Base-by-base conservation (phyloP, 495 filamentous ascomycete species). In the Xylaria telfairii region DNA sequence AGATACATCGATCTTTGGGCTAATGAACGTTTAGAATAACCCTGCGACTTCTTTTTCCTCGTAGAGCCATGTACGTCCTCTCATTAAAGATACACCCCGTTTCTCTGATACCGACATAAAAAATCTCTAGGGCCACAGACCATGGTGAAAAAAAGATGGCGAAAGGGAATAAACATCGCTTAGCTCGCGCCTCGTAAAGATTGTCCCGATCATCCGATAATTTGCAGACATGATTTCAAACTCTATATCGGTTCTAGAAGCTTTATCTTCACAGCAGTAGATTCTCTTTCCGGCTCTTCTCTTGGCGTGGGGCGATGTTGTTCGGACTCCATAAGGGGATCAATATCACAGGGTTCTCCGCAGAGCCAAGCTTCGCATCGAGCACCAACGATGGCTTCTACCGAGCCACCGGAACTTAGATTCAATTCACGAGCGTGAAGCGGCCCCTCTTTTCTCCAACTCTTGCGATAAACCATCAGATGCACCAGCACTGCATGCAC, bases 341-440 rank as follows among this genome's bases (percentile, higher is more conserved):
- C 12, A 3, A 28, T n/a, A n/a, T n/a, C n/a, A 19, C 41, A 32
- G 62, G 62, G 62, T 47, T 65, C 62, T 34, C 62, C 62, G 62
- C 62, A 65, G 5, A 65, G 42, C 62, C 62, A 65, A 65, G 62
- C 41, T 2, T 46, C 21, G 32, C 59, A 62, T 62, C 59, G 39
- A 62, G 59, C 21, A 44, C 4, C 3, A 17, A 41, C n/a, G 17
- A 37, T 60, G 15, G 56, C 24, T 41, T 60, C 17, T 42, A 62
- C 59, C 59, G 59, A 62, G 39, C 59, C 5, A 30, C 59, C 59
- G 59, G 59, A 44, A 62, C 24, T 19, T 62, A 24, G 24, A 13
- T 24, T 44, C 39, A 44, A 62, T 44, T 19, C 34, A 60, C n/a
- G n/a, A 21, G 34, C 34, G 15, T 24, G 34, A 21, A 41, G 34